These are phyloP conservation scores for Lablab purpureus DNA, from an alignment of 306 rosid genomes.

Conservation along the genomic window DNA sequence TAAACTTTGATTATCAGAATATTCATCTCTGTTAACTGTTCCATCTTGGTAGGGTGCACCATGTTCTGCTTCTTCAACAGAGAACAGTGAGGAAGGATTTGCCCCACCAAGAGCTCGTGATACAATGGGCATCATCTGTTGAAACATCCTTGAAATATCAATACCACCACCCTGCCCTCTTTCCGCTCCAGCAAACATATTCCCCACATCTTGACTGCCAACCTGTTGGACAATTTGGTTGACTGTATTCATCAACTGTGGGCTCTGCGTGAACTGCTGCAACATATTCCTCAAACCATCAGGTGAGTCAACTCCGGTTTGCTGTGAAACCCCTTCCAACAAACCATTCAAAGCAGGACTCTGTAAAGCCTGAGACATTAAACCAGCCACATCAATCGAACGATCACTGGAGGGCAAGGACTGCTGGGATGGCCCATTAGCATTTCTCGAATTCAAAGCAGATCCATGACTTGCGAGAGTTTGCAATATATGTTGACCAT, in stretches of 20 bases:
- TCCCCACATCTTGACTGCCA: constrained; percentile 75
- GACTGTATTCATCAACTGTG: constrained; percentile 84
- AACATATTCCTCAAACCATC: constrained; percentile 89
- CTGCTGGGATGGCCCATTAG: constrained; percentile 52
- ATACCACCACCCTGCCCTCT: constrained; percentile 83
- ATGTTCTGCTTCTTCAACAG: constrained; percentile 59
- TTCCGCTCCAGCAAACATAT: constrained; percentile 74
- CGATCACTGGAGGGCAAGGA: constrained; percentile 53
- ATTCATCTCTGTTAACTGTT: constrained; percentile 47
- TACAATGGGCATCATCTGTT: constrained; percentile 98
- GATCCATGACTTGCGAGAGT: constrained; percentile 64
- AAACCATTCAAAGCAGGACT: constrained; percentile 92
- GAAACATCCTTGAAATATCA: constrained; percentile 88
- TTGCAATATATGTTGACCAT: constrained; percentile 73
- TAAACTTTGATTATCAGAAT: constrained; percentile 51
- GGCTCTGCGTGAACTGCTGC: constrained; percentile 92
- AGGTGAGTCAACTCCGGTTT: constrained; percentile 87
- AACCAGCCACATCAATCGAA: constrained; percentile 68
- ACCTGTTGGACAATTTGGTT: constrained; percentile 87
- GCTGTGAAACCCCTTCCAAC: constrained; percentile 88
- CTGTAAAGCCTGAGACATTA: constrained; percentile 92
- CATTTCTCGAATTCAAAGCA: constrained; percentile 52
- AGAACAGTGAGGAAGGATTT: constrained; percentile 50
- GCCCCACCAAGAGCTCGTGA: constrained; percentile 78
- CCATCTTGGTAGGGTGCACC: constrained; percentile 46